A percentile compares a stretch with the other conserved stretches of the same genome.
Conservation (phyloP, 768 basidiomycete genomes). For the Suillus placidus region DNA sequence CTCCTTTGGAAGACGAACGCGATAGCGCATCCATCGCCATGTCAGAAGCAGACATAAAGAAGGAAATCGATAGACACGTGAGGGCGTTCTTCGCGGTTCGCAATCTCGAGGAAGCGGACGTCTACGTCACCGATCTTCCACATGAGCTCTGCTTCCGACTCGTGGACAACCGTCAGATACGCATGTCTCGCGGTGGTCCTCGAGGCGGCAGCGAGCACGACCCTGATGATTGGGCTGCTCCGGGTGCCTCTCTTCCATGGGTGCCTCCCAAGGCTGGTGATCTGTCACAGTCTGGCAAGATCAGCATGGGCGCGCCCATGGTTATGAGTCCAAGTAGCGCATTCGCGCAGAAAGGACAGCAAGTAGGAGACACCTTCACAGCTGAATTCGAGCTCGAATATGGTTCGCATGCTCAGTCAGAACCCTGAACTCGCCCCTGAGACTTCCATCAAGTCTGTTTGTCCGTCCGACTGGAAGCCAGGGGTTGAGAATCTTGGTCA, state of each 20-base stretch:
- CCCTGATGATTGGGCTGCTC: conserved; percentile 89
- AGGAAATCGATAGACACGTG: conserved; percentile 77
- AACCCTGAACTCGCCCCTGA: conserved; percentile 59
- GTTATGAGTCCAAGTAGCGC: conserved; percentile 87
- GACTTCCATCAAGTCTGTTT: conserved; percentile 51
- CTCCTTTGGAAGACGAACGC: conserved; percentile 52
- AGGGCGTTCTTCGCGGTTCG: conserved; percentile 89
- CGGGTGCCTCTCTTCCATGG: conserved; percentile 57
- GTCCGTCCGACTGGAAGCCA: conserved; percentile 51
- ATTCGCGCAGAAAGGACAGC: conserved; percentile 68
- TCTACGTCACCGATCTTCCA: conserved; percentile 82
- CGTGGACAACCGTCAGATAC: conserved; percentile 68
- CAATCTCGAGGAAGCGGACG: conserved; percentile 84
- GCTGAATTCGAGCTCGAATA: conserved; percentile 76
- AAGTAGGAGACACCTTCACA: conserved; percentile 77
- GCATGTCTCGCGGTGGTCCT: conserved; percentile 91
- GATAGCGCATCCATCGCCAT: conserved; percentile 48
- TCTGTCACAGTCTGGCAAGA: conserved; percentile 87
- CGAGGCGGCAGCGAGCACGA: conserved; percentile 81
- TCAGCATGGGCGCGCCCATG: conserved; percentile 68
- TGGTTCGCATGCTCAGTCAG: conserved; percentile 84
- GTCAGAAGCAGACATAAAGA: conserved; percentile 67
- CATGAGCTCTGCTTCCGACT: conserved; percentile 62
- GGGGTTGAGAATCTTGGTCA: conserved; percentile 50
- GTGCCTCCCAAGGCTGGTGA: conserved; percentile 82